Evolutionary conservation across 441 rosid genomes (phyloP), one percentile per base, ranked within the genome.

Genomic region (Adansonia gregorii): DNA sequence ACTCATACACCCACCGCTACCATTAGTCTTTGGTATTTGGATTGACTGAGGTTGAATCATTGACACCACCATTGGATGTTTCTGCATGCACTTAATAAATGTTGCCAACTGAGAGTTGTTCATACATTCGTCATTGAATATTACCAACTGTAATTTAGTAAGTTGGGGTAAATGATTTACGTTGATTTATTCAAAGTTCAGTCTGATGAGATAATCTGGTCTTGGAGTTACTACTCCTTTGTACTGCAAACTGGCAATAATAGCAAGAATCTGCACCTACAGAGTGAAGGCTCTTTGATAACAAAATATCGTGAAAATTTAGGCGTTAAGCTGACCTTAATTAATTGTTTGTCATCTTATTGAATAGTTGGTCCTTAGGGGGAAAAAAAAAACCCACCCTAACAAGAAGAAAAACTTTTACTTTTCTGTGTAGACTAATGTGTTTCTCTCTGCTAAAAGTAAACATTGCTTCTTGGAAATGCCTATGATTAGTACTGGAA

Each of bases 171-270:
- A 24, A 3, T 51, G 41, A 3, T 51, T 24, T 70, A 49, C 59
- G 15, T 51, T 51, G 46, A 27, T 27, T 52, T 51, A 27, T 17
- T 69, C 14, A 51, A 51, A 15, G 46, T 7, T 27, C 46, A 2
- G 15, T 51, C 46, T 27, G 27, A 71, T 71, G 48, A 52, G 24
- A 31, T 52, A 8, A n/a, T 72, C 49, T 55, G 27, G 24, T n/a
- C 35, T 35, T 9, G 27, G 48, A 54, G 49, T 71, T 71, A 27
- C 15, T 3, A 35, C 35, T 52, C 27, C 3, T 8, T 71, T 71
- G 22, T 31, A n/a, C 10, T 71, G 63, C 15, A 71, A 52, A 52
- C n/a, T 71, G n/a, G 74, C 14, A 71, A 71, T 17, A 31, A 71
- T 52, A 31, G 54, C 31, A 45, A 19, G 31, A 67, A 43, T 67